Base-by-base conservation (phyloP, 768 basidiomycete genomes). In the Amanita rubescens region DNA sequence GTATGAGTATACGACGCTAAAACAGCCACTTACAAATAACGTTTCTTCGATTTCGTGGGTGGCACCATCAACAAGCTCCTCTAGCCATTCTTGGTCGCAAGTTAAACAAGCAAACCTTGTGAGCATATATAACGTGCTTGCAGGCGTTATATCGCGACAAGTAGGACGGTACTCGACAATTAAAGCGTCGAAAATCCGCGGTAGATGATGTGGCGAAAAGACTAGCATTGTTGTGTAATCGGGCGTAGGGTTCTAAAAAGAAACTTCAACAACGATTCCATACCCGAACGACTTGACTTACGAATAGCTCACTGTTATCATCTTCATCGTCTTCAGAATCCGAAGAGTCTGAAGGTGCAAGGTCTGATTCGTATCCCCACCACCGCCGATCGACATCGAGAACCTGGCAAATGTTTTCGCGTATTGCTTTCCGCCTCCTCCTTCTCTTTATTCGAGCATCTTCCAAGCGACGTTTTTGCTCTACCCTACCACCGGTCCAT, bases 171-270 rank as follows among this genome's bases (percentile, higher is more conserved):
- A 89, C 60, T 85, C 82, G 20, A 79, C 80, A 65, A 98, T 86
- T 33, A 98, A 70, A 7, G 90, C 83, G 58, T 88, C 82, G 58
- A 95, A 84, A 33, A 94, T 85, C 55, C 78, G 74, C 1, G 90
- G 84, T 8, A 98, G 70, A 11, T 84, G 75, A 37, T 81, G 74
- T 3, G 91, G 89, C 14, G 92, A 87, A 71, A 94, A 98, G 15
- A 91, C 95, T 44, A 99, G 87, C 89, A 97, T 94, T 42, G 87
- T 82, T 17, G 86, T 78, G 63, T 85, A 92, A 64, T 90, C 85
- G 60, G 77, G 69, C 17, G 77, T 75, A 20, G 88, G 88, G 30
- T 91, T 90, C 82, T 89, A 66, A 25, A 66, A 25, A 30, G 51
- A 60, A 51, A 55, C 64, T 63, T 64, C 51, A 56, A 57, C 56